A percentile compares a stretch with the other conserved stretches of the same genome.
Conservation (phyloP, 2,329 filamentous ascomycete genomes). For the Colletotrichum kahawae region DNA sequence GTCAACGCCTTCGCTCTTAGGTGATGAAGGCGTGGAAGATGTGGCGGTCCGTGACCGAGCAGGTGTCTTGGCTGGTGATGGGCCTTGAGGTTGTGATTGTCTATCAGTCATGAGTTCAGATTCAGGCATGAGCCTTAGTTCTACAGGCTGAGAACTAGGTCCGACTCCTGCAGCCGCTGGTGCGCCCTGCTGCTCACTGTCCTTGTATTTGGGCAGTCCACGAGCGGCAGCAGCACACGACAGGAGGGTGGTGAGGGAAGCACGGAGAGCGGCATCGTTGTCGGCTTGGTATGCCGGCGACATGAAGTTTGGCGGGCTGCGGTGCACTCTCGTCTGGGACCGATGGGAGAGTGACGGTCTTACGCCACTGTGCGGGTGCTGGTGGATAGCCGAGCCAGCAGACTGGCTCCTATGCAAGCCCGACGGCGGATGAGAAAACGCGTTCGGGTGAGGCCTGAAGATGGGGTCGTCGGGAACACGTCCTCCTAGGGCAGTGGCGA, state of each 20-base stretch:
- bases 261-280: slow-evolving; percentile 90
- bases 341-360: slow-evolving; percentile 55
- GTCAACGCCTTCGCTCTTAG: slow-evolving; percentile 34
- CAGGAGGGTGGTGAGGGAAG: slow-evolving; percentile 91
- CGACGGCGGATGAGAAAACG: slow-evolving; percentile 82
- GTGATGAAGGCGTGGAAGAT: slow-evolving; percentile 22
- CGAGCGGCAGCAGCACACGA: slow-evolving; percentile 94
- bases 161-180: slow-evolving; percentile 43
- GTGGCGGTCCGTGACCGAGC: slow-evolving; percentile 29
- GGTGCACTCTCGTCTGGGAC: slow-evolving; percentile 51
- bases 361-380: slow-evolving; percentile 55
- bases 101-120: slow-evolving; percentile 57
- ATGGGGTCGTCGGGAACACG: slow-evolving; percentile 53
- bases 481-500: slow-evolving; percentile 77
- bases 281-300: slow-evolving; percentile 81
- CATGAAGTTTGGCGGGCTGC: slow-evolving; percentile 64
- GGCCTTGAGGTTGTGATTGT: slow-evolving; percentile 23
- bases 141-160: slow-evolving; percentile 59
- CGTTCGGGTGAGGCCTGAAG: slow-evolving; percentile 90
- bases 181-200: slow-evolving; percentile 37
- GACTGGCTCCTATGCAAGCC: slow-evolving; percentile 55
- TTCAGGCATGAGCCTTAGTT: slow-evolving; percentile 64
- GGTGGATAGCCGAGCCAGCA: slow-evolving; percentile 51
- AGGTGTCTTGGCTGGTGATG: slow-evolving; percentile 29
- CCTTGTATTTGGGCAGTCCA: slow-evolving; percentile 72